phyloP scores from a whole-genome alignment of 2,329 filamentous ascomycete species.

The Fusarium dlaminii region DNA sequence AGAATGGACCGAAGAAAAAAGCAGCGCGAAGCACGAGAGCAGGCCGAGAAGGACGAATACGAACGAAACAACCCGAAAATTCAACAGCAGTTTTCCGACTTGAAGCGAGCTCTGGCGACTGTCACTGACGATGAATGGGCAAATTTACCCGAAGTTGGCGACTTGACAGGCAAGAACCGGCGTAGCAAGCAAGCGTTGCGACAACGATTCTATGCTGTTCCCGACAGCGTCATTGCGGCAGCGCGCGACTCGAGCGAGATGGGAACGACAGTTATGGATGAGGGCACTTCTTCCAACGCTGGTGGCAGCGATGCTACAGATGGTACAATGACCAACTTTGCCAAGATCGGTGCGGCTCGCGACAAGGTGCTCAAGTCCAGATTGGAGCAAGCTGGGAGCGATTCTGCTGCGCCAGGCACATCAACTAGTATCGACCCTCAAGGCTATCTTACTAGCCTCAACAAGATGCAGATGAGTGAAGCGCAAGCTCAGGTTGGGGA shows the following conservation, averaged over 20 bases:
- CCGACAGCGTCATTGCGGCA: conserved; percentile 91
- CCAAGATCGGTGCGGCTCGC: conserved; percentile 93
- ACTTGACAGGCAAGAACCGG: conserved; percentile 93
- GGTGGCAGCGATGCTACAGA: conserved; percentile 63
- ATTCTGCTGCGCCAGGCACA: conserved; percentile 75
- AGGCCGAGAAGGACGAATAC: conserved; percentile 91
- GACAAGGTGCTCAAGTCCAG: conserved; percentile 96
- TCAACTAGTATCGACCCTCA: conserved; percentile 93
- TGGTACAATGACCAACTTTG: conserved; percentile 97
- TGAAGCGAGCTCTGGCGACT: conserved; percentile 88
- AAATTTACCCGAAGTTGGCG: conserved; percentile 92
- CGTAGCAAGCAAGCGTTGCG: conserved; percentile 83
- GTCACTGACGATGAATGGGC: conserved; percentile 98
- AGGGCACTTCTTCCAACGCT: conserved; percentile 62
- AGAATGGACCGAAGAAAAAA: conserved; percentile 92
- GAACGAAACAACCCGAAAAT: conserved; percentile 98
- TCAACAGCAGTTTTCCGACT: conserved; percentile 94
- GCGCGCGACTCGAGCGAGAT: conserved; percentile 84
- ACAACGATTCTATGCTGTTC: conserved; percentile 93
- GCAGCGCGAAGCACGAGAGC: conserved; percentile 94
- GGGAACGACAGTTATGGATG: conserved; percentile 87
- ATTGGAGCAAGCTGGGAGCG: conserved; percentile 82
- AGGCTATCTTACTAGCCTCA: conserved; percentile 92
- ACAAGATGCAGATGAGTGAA: conserved; percentile 81
- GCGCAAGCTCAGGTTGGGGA: conserved; percentile 89